phyloP scores from a whole-genome alignment of 257 asterid species.

The Plantago major region DNA sequence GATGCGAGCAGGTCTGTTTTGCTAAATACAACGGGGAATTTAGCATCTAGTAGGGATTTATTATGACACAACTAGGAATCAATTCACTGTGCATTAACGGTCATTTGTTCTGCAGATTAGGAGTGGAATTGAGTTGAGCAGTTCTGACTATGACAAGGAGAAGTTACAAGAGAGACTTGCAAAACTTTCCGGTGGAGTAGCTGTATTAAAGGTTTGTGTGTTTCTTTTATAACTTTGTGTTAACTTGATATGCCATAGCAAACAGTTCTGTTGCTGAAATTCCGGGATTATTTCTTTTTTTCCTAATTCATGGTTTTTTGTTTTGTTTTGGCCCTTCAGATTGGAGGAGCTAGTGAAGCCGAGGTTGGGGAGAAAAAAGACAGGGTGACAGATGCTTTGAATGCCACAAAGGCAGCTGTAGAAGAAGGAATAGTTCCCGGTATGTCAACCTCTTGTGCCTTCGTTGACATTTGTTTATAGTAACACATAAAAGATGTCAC shows the following conservation, averaged over 20 bases:
- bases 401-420: slow-evolving; percentile 97
- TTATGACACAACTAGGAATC: too few relatives aligned
- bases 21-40: background rate
- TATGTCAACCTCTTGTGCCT: slow-evolving; percentile 1
- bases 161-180: slow-evolving; percentile 92
- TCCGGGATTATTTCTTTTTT: background rate
- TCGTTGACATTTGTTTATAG: background rate
- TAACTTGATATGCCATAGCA: too few relatives aligned
- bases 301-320: background rate
- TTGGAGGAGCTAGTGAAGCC: slow-evolving; percentile 96
- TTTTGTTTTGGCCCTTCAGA: slow-evolving; percentile 50
- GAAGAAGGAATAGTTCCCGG: slow-evolving; percentile 97
- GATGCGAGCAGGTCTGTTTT: slow-evolving; percentile 74
- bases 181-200: slow-evolving; percentile 95
- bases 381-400: slow-evolving; percentile 88
- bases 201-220: slow-evolving; percentile 71
- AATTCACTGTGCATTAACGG: too few relatives aligned
- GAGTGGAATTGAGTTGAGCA: slow-evolving; percentile 65
- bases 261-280: too few relatives aligned
- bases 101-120: slow-evolving; percentile 44
- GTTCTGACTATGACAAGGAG: slow-evolving; percentile 93
- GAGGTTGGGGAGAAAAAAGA: slow-evolving; percentile 97
- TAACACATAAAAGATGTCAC: background rate
- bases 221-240: background rate
- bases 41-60: background rate